These are phyloP conservation scores for Penicillium cinerascens DNA, from an alignment of 495 filamentous ascomycete species.

Conservation along the genomic window DNA sequence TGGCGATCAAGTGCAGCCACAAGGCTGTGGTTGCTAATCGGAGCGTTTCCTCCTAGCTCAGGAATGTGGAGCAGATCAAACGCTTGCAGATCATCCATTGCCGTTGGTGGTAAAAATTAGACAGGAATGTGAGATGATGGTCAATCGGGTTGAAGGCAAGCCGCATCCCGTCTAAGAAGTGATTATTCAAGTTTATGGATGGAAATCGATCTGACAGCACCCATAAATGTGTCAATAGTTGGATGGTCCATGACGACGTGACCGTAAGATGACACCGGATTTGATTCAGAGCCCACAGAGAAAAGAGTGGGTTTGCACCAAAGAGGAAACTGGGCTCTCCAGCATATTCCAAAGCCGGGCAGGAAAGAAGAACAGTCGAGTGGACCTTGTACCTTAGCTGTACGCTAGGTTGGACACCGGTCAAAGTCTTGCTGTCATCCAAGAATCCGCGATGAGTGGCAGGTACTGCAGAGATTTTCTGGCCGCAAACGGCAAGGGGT, in stretches of 20 bases:
- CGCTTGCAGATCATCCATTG: background rate
- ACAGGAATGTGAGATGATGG: slow-evolving; percentile 8
- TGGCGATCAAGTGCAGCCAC: background rate
- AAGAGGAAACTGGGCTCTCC: background rate
- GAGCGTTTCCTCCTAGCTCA: background rate
- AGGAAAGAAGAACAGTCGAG: background rate
- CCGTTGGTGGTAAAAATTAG: slow-evolving; percentile 7
- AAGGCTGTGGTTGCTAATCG: slow-evolving; percentile 2
- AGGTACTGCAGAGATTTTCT: slow-evolving; percentile 10
- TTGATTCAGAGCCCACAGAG: slow-evolving; percentile 2
- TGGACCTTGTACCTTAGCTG: slow-evolving; percentile 1
- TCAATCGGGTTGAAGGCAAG: background rate
- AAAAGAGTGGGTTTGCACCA: background rate
- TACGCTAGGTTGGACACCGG: background rate
- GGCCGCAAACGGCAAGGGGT: slow-evolving; percentile 15
- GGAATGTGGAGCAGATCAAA: slow-evolving; percentile 18
- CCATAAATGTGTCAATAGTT: background rate
- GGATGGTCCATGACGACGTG: slow-evolving; percentile 12
- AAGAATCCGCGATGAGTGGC: slow-evolving; percentile 3
- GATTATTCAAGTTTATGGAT: background rate
- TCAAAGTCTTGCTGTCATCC: slow-evolving; percentile 22
- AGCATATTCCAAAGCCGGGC: background rate
- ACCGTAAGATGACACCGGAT: slow-evolving; percentile 5
- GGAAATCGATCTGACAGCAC: background rate
- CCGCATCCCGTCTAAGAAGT: background rate